Conservation (phyloP, 257 asterid species). For the Dorcoceras hygrometricum region DNA sequence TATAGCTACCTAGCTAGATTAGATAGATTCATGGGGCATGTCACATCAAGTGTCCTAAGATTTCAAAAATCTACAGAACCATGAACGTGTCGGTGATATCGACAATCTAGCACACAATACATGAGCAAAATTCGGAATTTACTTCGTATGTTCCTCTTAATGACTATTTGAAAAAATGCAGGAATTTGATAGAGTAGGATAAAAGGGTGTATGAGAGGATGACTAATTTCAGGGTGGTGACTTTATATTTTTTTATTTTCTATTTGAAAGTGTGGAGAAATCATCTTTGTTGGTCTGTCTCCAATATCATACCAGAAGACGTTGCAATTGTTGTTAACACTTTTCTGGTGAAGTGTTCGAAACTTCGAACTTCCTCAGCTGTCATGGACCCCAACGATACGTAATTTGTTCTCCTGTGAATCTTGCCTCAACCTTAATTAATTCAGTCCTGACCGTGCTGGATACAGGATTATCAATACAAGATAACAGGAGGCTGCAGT, state of each 20-base stretch:
- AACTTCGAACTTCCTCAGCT: neutral
- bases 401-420: neutral
- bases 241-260: too few species aligned
- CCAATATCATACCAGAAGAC: neutral
- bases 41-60: neutral
- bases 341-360: neutral
- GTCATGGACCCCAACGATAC: neutral
- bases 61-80: neutral
- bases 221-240: too few species aligned
- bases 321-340: neutral
- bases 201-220: too few species aligned
- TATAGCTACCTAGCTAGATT: too few species aligned
- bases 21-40: too few species aligned
- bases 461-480: slow-evolving; percentile 35
- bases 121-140: too few species aligned
- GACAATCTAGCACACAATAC: neutral
- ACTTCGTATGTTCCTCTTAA: too few species aligned
- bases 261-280: neutral
- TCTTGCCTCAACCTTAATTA: neutral
- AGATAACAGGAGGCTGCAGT: slow-evolving; percentile 50
- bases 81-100: neutral
- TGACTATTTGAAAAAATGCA: too few species aligned
- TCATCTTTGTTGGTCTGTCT: neutral
- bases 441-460: slow-evolving; percentile 10
- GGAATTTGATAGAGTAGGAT: too few species aligned